These are phyloP conservation scores for Phytophthora pinifolia DNA, from an alignment of 352 stramenopile genomes.

Conservation along the genomic window DNA sequence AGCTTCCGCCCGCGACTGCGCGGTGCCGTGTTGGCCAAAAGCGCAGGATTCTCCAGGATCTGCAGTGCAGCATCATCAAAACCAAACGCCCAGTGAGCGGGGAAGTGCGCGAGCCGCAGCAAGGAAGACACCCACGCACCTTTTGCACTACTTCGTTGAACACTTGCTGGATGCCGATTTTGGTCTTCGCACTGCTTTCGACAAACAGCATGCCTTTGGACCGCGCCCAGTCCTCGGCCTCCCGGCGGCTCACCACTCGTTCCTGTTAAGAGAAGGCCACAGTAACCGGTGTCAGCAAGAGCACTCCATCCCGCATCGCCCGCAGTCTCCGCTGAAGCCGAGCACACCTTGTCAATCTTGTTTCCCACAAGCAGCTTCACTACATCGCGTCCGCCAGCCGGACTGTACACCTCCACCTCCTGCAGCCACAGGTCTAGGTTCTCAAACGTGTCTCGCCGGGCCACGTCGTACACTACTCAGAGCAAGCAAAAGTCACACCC, in stretches of 20 bases:
- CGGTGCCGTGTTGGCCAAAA: slow-evolving; percentile 88
- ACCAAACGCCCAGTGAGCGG: not conserved
- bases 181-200: slow-evolving; percentile 97
- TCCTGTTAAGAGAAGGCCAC: slow-evolving; percentile 64
- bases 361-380: slow-evolving; percentile 98
- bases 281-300: slow-evolving; percentile 4
- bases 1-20: slow-evolving; percentile 61
- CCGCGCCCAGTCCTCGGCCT: slow-evolving; percentile 95
- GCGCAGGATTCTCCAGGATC: slow-evolving; percentile 90
- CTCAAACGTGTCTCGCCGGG: slow-evolving; percentile 96
- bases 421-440: slow-evolving; percentile 98
- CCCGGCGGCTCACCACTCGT: slow-evolving; percentile 90
- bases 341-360: slow-evolving; percentile 91
- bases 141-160: slow-evolving; percentile 99
- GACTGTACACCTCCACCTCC: slow-evolving; percentile 97
- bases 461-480: slow-evolving; percentile 94
- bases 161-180: slow-evolving; percentile 93
- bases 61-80: slow-evolving; percentile 24
- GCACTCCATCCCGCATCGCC: not conserved
- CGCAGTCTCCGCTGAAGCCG: not conserved
- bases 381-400: slow-evolving; percentile 93
- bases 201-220: slow-evolving; percentile 98
- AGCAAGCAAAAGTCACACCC: not conserved
- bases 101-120: slow-evolving; percentile 3
- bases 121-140: slow-evolving; percentile 42